Base-by-base conservation (phyloP, 1,284 basidiomycete species). In the Naganishia cerealis region DNA sequence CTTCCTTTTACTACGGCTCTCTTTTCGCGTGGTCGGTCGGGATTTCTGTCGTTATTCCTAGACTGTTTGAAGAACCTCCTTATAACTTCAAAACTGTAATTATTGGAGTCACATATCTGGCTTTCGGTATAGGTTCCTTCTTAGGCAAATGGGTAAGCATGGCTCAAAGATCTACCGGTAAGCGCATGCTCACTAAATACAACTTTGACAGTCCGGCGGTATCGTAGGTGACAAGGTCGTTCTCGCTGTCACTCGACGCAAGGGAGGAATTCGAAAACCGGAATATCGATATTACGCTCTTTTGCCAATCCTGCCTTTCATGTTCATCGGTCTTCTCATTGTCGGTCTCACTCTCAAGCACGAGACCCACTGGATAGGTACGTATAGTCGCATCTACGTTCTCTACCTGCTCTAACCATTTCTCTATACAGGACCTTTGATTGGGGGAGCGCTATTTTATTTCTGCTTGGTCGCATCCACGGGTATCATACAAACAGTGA, bases 271-370 rank as follows among this genome's bases (percentile, higher is more conserved):
- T n/a, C 76, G 80, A 39, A 72, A 78, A 61, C 80, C 80, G 13
- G 80, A 81, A 67, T 74, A 80, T 66, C 73, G 80, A 15, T 72
- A 78, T 1, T 80, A 76, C 75, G 77, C 78, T 12, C 65, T 76
- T 33, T 21, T 70, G 3, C 72, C 76, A 0, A 74, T 75, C 40
- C 71, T 74, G 2, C 68, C 73, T 1, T 72, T 80, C 65, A 73
- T 79, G 71, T 72, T 77, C 57, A 24, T 77, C 40, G 75, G 75
- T 0, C 68, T 74, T 33, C 59, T 79, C 24, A 71, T 81, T 24
- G 74, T 73, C 70, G 80, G 78, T 24, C 68, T 77, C 39, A 72
- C 72, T 10, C 70, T 78, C 48, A 67, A 75, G 46, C 63, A 75
- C 15, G 36, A 75, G 26, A 71, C 76, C 21, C 74, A 72, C 67